Percentiles rank a stretch among this genome's conserved stretches.
phyloP scores from a whole-genome alignment of 2,329 filamentous ascomycete species.

The Penicillium griseofulvum region DNA sequence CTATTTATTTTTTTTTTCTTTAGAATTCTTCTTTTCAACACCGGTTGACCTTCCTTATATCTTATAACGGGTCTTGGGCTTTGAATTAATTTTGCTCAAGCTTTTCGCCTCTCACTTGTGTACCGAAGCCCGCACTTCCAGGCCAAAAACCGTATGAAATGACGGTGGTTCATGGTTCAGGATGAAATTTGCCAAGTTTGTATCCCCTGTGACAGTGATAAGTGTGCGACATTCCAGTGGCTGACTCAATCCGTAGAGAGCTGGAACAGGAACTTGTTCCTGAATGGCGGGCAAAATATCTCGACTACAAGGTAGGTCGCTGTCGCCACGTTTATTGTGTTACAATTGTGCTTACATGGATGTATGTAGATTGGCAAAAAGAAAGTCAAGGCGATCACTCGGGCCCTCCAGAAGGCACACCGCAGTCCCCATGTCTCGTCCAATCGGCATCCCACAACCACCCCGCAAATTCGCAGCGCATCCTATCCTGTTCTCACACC shows the following conservation, averaged over 20 bases:
- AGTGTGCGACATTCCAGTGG: conserved; percentile 14
- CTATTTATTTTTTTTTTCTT: neutral
- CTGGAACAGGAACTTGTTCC: conserved; percentile 84
- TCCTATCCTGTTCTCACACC: conserved; percentile 14
- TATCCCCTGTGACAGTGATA: neutral
- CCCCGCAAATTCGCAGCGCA: conserved; percentile 14
- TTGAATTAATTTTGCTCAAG: neutral
- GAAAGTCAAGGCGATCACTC: conserved; percentile 76
- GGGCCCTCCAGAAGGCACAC: conserved; percentile 64
- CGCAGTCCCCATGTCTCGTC: conserved; percentile 48
- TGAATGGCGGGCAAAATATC: conserved; percentile 92
- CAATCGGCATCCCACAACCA: conserved; percentile 29
- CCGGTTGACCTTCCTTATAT: neutral
- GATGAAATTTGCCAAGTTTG: conserved; percentile 64
- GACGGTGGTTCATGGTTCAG: conserved; percentile 20
- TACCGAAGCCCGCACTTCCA: neutral
- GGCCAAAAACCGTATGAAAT: conserved; percentile 14
- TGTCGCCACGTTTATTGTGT: conserved; percentile 7
- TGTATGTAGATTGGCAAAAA: conserved; percentile 71
- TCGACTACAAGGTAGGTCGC: conserved; percentile 76
- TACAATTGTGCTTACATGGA: neutral
- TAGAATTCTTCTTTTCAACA: neutral
- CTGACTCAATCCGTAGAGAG: conserved; percentile 53
- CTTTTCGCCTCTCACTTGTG: conserved; percentile 5
- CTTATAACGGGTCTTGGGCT: neutral